Percentiles rank a stretch among this genome's conserved stretches.
phyloP scores from a whole-genome alignment of 768 basidiomycete genomes.

The Kwoniella dejecticola region DNA sequence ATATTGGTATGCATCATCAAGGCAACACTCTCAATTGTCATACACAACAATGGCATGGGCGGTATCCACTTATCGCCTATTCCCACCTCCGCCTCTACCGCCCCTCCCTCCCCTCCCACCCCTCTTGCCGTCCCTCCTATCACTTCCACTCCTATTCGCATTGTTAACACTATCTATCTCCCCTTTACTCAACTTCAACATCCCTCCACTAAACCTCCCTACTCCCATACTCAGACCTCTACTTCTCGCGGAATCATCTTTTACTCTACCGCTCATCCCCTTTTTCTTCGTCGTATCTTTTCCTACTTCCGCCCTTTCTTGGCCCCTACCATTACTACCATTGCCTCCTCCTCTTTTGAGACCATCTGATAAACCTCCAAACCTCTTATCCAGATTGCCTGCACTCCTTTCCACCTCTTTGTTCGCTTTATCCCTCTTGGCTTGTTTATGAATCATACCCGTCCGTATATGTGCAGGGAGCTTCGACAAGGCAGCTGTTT shows the following conservation, averaged over 20 bases:
- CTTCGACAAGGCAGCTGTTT: conserved; percentile 26
- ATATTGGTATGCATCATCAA: no score
- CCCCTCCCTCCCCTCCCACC: conserved; percentile 1
- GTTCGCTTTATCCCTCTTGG: conserved; percentile 32
- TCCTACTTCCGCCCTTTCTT: conserved; percentile 22
- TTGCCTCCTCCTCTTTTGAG: conserved; percentile 21
- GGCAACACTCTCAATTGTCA: no score
- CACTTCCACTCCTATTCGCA: conserved; percentile 13
- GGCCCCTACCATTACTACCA: no score
- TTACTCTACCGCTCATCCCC: conserved; percentile 43
- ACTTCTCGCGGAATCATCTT: conserved; percentile 32
- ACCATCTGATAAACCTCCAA: conserved; percentile 39
- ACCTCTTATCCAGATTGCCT: conserved; percentile 43
- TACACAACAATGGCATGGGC: no score
- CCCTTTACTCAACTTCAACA: conserved; percentile 49
- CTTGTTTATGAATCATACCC: conserved; percentile 46
- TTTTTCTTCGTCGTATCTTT: conserved; percentile 25
- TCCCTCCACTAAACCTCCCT: conserved; percentile 51
- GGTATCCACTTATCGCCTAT: no score
- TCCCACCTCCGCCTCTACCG: no score
- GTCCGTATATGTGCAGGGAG: conserved; percentile 50
- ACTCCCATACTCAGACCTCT: conserved; percentile 53
- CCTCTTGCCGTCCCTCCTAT: conserved; percentile 11
- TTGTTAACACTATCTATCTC: conserved; percentile 49
- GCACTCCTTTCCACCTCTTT: conserved; percentile 41